phyloP scores from a whole-genome alignment of 2,329 filamentous ascomycete species.

The Claviceps pusilla region DNA sequence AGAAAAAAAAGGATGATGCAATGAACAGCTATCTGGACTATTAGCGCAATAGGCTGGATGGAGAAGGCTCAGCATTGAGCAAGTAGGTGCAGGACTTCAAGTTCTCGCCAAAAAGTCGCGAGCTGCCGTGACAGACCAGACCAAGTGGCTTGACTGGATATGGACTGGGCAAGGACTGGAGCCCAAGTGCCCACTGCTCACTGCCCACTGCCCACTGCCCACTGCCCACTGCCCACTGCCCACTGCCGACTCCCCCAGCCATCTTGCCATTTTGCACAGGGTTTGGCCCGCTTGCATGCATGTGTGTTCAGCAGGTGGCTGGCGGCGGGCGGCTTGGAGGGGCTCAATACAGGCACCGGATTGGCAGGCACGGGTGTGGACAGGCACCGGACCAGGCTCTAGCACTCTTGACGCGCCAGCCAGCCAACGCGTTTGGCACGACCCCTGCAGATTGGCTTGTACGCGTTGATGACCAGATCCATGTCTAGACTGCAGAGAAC shows the following conservation, averaged over 20 bases:
- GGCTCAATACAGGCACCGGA: too few relatives aligned
- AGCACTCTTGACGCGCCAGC: slow-evolving; percentile 1
- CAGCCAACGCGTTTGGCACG: slow-evolving; percentile 4
- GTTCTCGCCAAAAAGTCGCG: not conserved
- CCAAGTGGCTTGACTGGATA: too few relatives aligned
- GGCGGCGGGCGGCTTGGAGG: not conserved
- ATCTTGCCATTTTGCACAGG: not conserved
- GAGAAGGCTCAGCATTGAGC: not conserved
- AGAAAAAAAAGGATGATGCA: not conserved
- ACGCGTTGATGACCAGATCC: slow-evolving; percentile 1
- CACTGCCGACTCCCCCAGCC: not conserved
- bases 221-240: too few relatives aligned
- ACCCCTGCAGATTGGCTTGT: not conserved
- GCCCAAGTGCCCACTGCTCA: too few relatives aligned
- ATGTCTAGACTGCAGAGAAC: not conserved
- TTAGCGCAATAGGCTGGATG: not conserved
- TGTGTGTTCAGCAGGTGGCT: not conserved
- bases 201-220: too few relatives aligned
- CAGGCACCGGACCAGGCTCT: too few relatives aligned
- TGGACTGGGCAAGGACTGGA: too few relatives aligned
- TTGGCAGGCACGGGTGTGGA: too few relatives aligned
- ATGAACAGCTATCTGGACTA: not conserved
- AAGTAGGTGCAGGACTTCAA: not conserved
- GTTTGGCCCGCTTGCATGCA: not conserved
- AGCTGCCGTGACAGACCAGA: too few relatives aligned